These are phyloP conservation scores for Skeletonema marinoi DNA, from an alignment of 108 stramenopile genomes.

Conservation along the genomic window DNA sequence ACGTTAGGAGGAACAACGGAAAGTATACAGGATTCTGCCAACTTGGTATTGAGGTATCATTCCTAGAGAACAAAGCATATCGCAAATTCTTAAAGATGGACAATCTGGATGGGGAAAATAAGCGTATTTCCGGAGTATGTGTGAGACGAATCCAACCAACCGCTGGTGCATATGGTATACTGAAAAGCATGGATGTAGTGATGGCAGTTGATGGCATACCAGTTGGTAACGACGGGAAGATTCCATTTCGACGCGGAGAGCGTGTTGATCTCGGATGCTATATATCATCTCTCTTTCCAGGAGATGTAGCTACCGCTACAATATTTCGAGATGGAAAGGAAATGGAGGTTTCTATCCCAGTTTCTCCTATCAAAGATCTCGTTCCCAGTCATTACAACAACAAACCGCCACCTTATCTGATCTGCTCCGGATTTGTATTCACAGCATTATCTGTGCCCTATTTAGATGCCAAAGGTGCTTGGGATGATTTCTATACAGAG, in stretches of 20 bases:
- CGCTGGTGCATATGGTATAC: conserved; percentile 39
- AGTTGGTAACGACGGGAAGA: conserved; percentile 58
- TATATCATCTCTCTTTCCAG: conserved; percentile 55
- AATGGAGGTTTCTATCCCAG: conserved; percentile 39
- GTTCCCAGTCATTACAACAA: conserved; percentile 62
- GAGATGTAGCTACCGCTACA: conserved; percentile 42
- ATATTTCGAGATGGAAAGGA: conserved; percentile 49
- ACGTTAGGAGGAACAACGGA: conserved; percentile 43
- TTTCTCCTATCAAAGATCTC: conserved; percentile 29
- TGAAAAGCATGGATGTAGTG: conserved; percentile 56
- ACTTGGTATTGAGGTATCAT: conserved; percentile 39
- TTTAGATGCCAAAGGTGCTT: conserved; percentile 57
- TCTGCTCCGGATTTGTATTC: conserved; percentile 65
- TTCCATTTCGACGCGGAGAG: conserved; percentile 60
- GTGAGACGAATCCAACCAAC: conserved; percentile 49
- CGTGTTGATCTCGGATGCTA: conserved; percentile 55
- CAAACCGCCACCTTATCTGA: conserved; percentile 53
- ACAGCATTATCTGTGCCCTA: conserved; percentile 54
- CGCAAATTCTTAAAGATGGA: conserved; percentile 47
- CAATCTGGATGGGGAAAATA: conserved; percentile 1
- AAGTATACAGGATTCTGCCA: conserved; percentile 55
- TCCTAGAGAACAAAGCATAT: conserved; percentile 54
- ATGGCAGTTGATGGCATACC: conserved; percentile 55
- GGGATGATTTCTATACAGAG: conserved; percentile 58
- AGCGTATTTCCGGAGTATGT: conserved; percentile 46